Base-by-base conservation (phyloP, 2,329 filamentous ascomycete species). In the Fusarium heterosporum region DNA sequence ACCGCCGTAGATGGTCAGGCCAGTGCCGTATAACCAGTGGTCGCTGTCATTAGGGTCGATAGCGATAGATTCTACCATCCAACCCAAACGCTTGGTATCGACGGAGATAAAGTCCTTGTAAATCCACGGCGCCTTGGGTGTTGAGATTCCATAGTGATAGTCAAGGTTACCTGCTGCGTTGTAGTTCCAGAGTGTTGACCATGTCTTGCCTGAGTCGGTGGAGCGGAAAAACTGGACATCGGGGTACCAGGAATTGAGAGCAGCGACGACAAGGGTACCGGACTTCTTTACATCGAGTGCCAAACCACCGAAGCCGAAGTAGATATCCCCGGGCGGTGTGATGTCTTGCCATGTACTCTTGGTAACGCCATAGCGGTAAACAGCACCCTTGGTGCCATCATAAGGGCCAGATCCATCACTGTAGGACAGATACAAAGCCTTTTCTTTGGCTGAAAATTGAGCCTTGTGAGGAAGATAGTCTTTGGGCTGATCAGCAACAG, bases 11-110 rank as follows among this genome's bases (percentile, higher is more conserved):
- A 86, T 75, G 0, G 84, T 86, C n/a, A 82, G 74, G 4, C 86
- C 86, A 0, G 86, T 89, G n/a, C 83, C 85, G 57, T 88, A 89
- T 0, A 88, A 75, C 84, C 85, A 88, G 72, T 87, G 85, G 69
- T 87, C 80, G 55, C 84, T 86, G 68, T 89, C 85, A 26, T 82
- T 79, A 0, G 86, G 86, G 68, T 88, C 79, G 48, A 89, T 88
- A 22, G 84, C 84, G 9, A 88, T 73, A 1, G 82, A 77, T 68
- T 88, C 86, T 10, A 88, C 84, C 86, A 88, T 88, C 85, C 86
- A 88, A 2, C 86, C 86, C 5, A 88, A 74, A 29, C 79, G 78
- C 75, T 86, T 84, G 14, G 77, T 79, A 55, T 84, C 82, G 8
- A 73, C 71, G 4, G 81, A 78, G 16, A 84, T 73, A 54, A 83